phyloP scores from a whole-genome alignment of 768 basidiomycete species.

The Mycena pura region DNA sequence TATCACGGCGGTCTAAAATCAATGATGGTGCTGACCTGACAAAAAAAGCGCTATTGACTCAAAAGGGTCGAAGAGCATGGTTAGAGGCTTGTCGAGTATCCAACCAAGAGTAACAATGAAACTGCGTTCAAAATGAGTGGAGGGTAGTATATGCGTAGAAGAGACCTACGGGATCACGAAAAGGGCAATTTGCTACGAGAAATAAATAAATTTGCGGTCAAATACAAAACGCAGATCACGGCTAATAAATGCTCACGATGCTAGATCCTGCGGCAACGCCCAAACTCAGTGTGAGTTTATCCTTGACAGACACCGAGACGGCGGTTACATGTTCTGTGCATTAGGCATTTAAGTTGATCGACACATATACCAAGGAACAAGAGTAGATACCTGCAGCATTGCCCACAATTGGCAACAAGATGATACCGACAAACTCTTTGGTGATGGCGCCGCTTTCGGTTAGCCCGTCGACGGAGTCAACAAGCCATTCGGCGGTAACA shows the following conservation, averaged over 20 bases:
- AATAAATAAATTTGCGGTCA: not conserved
- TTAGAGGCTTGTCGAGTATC: slow-evolving; percentile 81
- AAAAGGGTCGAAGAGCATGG: slow-evolving; percentile 88
- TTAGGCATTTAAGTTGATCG: not conserved
- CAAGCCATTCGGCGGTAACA: slow-evolving; percentile 73
- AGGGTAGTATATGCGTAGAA: not conserved
- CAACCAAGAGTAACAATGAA: slow-evolving; percentile 81
- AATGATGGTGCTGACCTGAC: slow-evolving; percentile 34
- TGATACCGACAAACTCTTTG: slow-evolving; percentile 85
- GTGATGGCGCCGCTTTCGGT: slow-evolving; percentile 62
- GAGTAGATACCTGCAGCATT: slow-evolving; percentile 83
- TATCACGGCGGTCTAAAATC: not conserved
- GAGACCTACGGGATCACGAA: slow-evolving; percentile 81
- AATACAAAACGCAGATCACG: slow-evolving; percentile 22
- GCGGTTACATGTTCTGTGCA: slow-evolving; percentile 84
- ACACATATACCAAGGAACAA: not conserved
- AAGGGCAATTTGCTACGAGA: slow-evolving; percentile 77
- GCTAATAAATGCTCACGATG: too few species aligned
- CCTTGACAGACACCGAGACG: slow-evolving; percentile 89
- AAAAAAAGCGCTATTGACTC: slow-evolving; percentile 69
- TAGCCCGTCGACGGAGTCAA: slow-evolving; percentile 82
- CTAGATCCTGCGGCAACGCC: slow-evolving; percentile 90
- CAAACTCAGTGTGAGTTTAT: slow-evolving; percentile 85
- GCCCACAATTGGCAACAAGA: slow-evolving; percentile 89
- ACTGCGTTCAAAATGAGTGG: slow-evolving; percentile 37